Conservation (phyloP, 2,329 filamentous ascomycete species). For the Capronia americana region DNA sequence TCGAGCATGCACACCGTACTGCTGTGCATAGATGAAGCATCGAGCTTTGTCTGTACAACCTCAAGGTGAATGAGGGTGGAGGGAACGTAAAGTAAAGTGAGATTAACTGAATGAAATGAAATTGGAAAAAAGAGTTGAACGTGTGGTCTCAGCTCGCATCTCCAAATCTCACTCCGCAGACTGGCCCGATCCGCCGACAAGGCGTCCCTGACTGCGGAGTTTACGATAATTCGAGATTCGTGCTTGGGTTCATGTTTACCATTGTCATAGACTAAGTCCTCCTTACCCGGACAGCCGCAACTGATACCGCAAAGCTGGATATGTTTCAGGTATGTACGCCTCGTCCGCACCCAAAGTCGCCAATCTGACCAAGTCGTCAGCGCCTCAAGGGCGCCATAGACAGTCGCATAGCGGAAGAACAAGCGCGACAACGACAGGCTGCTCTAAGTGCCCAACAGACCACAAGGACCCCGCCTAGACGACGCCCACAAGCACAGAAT, state of each 20-base stretch:
- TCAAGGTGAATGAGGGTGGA: not conserved
- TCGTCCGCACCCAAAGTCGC: too few relatives aligned
- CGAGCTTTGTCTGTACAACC: not conserved
- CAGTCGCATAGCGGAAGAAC: conserved; percentile 87
- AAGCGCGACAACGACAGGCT: conserved; percentile 72
- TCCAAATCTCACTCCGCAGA: conserved; percentile 18
- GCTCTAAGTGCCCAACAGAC: conserved; percentile 47
- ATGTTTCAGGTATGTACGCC: conserved; percentile 39
- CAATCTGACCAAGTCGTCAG: conserved; percentile 51
- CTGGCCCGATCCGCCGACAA: conserved; percentile 3
- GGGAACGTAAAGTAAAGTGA: not conserved
- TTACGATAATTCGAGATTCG: conserved; percentile 11
- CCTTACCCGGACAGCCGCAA: conserved; percentile 1
- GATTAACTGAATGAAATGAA: not conserved
- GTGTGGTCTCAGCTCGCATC: not conserved
- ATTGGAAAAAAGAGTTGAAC: conserved; percentile 4
- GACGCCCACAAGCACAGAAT: conserved; percentile 43
- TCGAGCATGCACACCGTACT: not conserved
- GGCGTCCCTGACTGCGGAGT: conserved; percentile 23
- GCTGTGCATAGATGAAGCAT: not conserved
- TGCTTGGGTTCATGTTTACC: not conserved
- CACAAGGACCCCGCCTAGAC: conserved; percentile 52
- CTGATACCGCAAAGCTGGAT: conserved; percentile 38
- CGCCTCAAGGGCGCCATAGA: conserved; percentile 85
- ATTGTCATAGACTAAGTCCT: not conserved